phyloP scores from a whole-genome alignment of 2,329 filamentous ascomycete species.

The Tolypocladium inflatum region DNA sequence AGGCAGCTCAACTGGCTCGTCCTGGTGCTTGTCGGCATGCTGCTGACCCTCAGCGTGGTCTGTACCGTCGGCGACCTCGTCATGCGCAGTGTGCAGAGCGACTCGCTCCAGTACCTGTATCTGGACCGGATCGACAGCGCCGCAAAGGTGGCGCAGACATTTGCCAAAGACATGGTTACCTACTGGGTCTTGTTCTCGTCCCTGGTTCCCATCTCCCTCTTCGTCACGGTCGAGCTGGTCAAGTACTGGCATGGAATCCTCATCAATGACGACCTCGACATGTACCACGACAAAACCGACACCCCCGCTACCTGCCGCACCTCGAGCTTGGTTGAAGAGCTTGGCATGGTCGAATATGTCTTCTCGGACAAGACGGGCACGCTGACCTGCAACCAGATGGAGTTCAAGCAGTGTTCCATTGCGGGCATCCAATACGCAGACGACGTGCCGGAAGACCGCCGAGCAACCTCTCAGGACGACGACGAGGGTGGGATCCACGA shows the following conservation, averaged over 20 bases:
- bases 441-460: constrained; percentile 82
- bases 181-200: constrained; percentile 99
- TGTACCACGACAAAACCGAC: constrained; percentile 92
- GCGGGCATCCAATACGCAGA: constrained; percentile 90
- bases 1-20: constrained; percentile 90
- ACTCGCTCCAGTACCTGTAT: constrained; percentile 62
- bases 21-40: constrained; percentile 75
- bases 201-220: constrained; percentile 91
- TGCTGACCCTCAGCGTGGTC: constrained; percentile 76
- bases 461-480: constrained; percentile 72
- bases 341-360: constrained; percentile 97
- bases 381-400: constrained; percentile 97
- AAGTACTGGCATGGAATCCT: constrained; percentile 98
- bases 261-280: constrained; percentile 95
- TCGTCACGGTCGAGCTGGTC: constrained; percentile 94
- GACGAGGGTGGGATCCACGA: constrained; percentile 76
- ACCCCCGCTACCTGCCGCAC: constrained; percentile 94
- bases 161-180: constrained; percentile 90
- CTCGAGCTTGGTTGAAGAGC: constrained; percentile 89
- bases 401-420: constrained; percentile 92
- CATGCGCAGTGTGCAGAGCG: constrained; percentile 53
- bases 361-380: constrained; percentile 98
- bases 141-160: constrained; percentile 56
- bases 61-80: constrained; percentile 88
- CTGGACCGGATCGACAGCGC: constrained; percentile 51